These are phyloP conservation scores for Candolleomyces aberdarensis DNA, from an alignment of 768 basidiomycete species.

Conservation along the genomic window DNA sequence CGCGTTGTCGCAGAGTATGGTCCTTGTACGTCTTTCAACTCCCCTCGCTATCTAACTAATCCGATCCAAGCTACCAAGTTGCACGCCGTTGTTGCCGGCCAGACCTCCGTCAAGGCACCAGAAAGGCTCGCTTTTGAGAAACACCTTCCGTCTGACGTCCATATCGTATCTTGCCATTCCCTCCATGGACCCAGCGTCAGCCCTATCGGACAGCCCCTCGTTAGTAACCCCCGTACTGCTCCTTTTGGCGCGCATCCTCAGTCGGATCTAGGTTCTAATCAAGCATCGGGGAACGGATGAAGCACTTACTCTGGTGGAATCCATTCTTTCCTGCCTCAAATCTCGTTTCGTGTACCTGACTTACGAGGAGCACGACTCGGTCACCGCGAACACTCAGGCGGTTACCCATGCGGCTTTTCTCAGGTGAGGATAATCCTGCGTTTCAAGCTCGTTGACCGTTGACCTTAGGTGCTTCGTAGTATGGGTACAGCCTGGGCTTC, in stretches of 20 bases:
- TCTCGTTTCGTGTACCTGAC: slow-evolving; percentile 89
- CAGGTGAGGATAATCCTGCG: slow-evolving; percentile 46
- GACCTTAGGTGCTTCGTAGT: slow-evolving; percentile 35
- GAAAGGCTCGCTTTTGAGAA: slow-evolving; percentile 88
- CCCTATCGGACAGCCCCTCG: slow-evolving; percentile 86
- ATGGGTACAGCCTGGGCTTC: slow-evolving; percentile 98
- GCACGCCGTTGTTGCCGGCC: slow-evolving; percentile 88
- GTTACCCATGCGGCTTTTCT: slow-evolving; percentile 98
- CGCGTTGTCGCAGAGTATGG: slow-evolving; percentile 85
- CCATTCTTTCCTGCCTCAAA: slow-evolving; percentile 72
- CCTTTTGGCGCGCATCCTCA: neutral
- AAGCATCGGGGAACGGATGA: slow-evolving; percentile 78
- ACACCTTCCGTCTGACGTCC: slow-evolving; percentile 79
- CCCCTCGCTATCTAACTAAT: neutral
- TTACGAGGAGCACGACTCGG: slow-evolving; percentile 95
- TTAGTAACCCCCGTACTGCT: slow-evolving; percentile 29
- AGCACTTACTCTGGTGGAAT: slow-evolving; percentile 74
- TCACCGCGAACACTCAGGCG: slow-evolving; percentile 98
- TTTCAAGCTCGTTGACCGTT: neutral
- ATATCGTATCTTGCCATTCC: slow-evolving; percentile 92
- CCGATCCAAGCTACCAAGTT: slow-evolving; percentile 75
- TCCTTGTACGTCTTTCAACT: slow-evolving; percentile 62
- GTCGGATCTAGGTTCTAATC: slow-evolving; percentile 69
- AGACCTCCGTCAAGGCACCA: slow-evolving; percentile 96
- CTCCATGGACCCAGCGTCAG: slow-evolving; percentile 91